Conservation (phyloP, 495 filamentous ascomycete genomes). For the Xylona heveae region DNA sequence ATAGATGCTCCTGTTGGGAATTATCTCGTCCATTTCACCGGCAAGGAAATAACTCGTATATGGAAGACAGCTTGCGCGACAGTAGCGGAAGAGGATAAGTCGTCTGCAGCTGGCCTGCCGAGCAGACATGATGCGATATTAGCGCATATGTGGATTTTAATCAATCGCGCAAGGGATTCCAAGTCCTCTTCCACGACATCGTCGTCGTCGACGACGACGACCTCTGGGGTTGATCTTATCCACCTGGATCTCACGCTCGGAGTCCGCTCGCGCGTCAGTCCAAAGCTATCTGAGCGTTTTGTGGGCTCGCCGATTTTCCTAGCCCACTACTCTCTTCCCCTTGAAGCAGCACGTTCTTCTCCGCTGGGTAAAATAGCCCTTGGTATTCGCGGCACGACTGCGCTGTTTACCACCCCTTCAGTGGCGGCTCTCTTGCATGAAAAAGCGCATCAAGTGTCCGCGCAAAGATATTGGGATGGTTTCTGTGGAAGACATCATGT, state of each 20-base stretch:
- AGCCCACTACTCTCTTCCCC: neutral
- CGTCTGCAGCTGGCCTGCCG: slow-evolving; percentile 1
- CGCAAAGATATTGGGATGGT: neutral
- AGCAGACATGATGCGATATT: slow-evolving; percentile 13
- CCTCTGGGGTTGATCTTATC: too few species aligned
- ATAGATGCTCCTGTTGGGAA: slow-evolving; percentile 10
- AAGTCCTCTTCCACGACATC: too few species aligned
- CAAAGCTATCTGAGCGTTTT: neutral
- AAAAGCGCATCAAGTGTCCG: neutral
- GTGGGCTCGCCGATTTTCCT: neutral
- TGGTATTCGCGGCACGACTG: neutral
- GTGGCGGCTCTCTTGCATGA: neutral
- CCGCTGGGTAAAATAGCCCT: neutral
- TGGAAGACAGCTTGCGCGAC: slow-evolving; percentile 6
- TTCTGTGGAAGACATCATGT: neutral
- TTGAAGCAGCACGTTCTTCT: neutral
- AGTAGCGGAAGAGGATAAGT: slow-evolving; percentile 11
- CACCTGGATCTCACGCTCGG: neutral
- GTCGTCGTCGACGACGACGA: too few species aligned
- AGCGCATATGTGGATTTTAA: slow-evolving; percentile 19
- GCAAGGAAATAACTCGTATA: slow-evolving; percentile 9
- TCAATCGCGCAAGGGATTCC: slow-evolving; percentile 14
- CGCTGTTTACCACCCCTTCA: neutral
- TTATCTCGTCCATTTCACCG: slow-evolving; percentile 15
- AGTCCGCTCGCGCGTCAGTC: neutral